phyloP scores from a whole-genome alignment of 192 early-diverging fungal species.

The Chytriomyces sp. region DNA sequence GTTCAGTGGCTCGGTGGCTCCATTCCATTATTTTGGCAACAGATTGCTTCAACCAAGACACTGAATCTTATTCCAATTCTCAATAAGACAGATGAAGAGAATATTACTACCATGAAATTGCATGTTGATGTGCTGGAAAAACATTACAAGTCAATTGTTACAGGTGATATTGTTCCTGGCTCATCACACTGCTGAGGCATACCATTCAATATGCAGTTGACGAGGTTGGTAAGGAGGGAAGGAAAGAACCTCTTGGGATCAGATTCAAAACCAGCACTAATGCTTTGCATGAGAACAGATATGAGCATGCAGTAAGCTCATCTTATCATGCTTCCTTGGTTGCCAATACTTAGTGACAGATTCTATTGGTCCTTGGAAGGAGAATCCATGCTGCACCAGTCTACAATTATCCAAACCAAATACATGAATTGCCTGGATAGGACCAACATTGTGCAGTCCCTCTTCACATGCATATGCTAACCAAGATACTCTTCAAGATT shows the following conservation, averaged over 20 bases:
- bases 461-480: constrained; percentile 76
- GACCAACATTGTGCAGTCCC: constrained; percentile 96
- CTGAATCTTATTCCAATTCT: constrained; percentile 48
- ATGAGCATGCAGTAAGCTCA: neutral
- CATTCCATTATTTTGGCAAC: constrained; percentile 93
- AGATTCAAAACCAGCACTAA: constrained; percentile 33
- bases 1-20: constrained; percentile 61
- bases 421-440: constrained; percentile 99
- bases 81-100: constrained; percentile 18
- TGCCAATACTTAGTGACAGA: neutral
- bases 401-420: constrained; percentile 87
- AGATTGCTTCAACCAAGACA: constrained; percentile 77
- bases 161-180: constrained; percentile 64
- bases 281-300: constrained; percentile 18
- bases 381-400: constrained; percentile 52
- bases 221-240: constrained; percentile 89
- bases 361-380: constrained; percentile 52
- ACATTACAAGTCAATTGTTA: constrained; percentile 34
- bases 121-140: constrained; percentile 56
- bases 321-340: constrained; percentile 78
- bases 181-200: constrained; percentile 72
- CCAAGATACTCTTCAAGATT: neutral
- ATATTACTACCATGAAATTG: constrained; percentile 1
- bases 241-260: constrained; percentile 73
- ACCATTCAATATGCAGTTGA: constrained; percentile 70